Evolutionary conservation across 495 filamentous ascomycete species (phyloP).

Genomic region (Amorphotheca resinae): DNA sequence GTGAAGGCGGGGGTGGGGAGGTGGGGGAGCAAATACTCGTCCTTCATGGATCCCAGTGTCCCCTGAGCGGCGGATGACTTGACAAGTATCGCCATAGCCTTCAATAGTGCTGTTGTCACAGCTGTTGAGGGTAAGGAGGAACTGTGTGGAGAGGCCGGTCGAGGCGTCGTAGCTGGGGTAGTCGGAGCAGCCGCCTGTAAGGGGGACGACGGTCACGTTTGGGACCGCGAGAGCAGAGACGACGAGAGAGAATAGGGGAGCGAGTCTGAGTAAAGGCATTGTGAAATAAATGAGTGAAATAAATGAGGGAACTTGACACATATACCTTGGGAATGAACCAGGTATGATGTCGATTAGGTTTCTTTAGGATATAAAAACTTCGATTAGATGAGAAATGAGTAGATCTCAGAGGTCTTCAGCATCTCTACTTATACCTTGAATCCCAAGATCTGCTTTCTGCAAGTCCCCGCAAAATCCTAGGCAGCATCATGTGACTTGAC

Average conservation of each 20-base stretch:
- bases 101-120: not conserved
- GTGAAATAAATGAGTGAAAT: too few relatives aligned
- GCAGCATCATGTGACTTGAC: too few relatives aligned
- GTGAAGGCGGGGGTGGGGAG: too few relatives aligned
- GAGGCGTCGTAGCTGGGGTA: not conserved
- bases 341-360: too few relatives aligned
- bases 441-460: too few relatives aligned
- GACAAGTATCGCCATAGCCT: not conserved
- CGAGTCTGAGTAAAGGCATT: not conserved
- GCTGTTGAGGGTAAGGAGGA: not conserved
- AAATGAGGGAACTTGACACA: too few relatives aligned
- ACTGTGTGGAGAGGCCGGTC: not conserved
- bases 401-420: too few relatives aligned
- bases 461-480: too few relatives aligned
- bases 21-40: not conserved
- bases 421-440: too few relatives aligned
- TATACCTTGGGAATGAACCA: too few relatives aligned
- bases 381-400: too few relatives aligned
- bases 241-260: not conserved
- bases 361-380: too few relatives aligned
- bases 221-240: not conserved
- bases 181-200: not conserved
- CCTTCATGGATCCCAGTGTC: not conserved
- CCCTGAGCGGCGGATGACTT: not conserved
- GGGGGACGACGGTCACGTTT: not conserved